A percentile compares a stretch with the other conserved stretches of the same genome.
Conservation (phyloP, 441 rosid genomes). For the California macrophylla region DNA sequence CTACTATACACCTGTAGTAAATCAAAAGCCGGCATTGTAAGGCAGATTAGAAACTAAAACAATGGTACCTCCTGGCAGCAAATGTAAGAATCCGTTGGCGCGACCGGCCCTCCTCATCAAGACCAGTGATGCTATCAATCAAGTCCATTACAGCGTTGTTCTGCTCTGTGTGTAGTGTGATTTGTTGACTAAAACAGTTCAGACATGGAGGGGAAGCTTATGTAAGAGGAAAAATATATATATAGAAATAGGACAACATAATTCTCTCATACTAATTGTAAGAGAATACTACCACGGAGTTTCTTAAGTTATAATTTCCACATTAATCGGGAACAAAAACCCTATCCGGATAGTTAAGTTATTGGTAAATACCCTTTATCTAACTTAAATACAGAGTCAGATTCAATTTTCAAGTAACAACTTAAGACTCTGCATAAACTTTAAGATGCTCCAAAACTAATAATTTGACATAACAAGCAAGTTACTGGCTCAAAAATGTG, state of each 20-base stretch:
- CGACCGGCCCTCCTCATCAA: slow-evolving; percentile 89
- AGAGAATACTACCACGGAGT: not conserved
- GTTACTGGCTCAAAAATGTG: not conserved
- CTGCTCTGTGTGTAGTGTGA: slow-evolving; percentile 46
- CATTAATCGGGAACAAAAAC: not conserved
- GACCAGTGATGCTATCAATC: slow-evolving; percentile 70
- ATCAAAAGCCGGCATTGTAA: not conserved
- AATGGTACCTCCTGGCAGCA: slow-evolving; percentile 81
- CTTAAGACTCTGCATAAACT: too few relatives aligned
- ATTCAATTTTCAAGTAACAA: too few relatives aligned
- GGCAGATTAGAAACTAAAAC: not conserved
- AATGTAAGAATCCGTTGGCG: slow-evolving; percentile 94
- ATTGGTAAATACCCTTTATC: not conserved
- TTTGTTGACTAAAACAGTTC: slow-evolving; percentile 47
- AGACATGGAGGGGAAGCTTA: not conserved
- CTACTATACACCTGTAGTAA: slow-evolving; percentile 78
- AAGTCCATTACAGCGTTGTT: slow-evolving; percentile 76
- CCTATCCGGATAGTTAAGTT: not conserved
- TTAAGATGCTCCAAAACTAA: not conserved
- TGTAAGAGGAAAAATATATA: slow-evolving; percentile 3
- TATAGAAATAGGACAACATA: not conserved
- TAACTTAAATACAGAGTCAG: not conserved
- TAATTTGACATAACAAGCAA: too few relatives aligned
- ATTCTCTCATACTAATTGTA: not conserved
- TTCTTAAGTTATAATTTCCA: not conserved